Percentiles rank a stretch among this genome's conserved stretches.
phyloP scores from a whole-genome alignment of 495 filamentous ascomycete genomes.

The Glonium stellatum region DNA sequence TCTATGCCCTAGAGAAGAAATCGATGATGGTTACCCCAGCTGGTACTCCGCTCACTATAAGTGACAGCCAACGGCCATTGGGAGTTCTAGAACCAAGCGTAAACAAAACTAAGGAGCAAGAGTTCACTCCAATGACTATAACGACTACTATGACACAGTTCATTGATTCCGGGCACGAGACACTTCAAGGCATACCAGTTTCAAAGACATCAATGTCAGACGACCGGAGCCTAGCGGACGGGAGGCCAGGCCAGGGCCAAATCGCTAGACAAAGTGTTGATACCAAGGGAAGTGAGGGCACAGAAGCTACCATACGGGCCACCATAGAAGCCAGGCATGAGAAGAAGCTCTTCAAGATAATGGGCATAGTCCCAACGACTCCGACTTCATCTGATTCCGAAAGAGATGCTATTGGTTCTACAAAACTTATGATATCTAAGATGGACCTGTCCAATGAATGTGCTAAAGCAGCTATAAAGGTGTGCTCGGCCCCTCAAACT shows the following conservation, averaged over 20 bases:
- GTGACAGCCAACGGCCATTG: neutral
- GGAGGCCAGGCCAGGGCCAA: neutral
- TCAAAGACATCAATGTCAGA: neutral
- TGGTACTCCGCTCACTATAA: neutral
- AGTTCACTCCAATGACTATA: constrained; percentile 11
- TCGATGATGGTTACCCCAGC: neutral
- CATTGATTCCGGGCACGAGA: constrained; percentile 11
- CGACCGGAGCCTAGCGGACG: neutral
- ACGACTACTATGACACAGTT: constrained; percentile 26
- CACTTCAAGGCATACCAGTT: neutral
- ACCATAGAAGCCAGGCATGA: neutral
- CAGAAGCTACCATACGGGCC: neutral
- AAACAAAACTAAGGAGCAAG: neutral
- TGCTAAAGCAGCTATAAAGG: neutral
- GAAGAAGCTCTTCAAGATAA: constrained; percentile 24
- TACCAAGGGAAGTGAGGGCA: neutral
- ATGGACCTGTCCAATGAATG: neutral
- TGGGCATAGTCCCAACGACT: constrained; percentile 18
- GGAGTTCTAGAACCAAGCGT: neutral
- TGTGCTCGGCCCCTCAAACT: too few relatives aligned
- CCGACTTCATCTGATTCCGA: constrained; percentile 12
- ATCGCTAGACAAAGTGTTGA: neutral
- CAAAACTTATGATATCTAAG: neutral
- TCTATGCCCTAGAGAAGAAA: neutral
- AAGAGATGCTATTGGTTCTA: constrained; percentile 2